Evolutionary conservation across 352 stramenopile genomes (phyloP).

Genomic region (Pythium aquatile): DNA sequence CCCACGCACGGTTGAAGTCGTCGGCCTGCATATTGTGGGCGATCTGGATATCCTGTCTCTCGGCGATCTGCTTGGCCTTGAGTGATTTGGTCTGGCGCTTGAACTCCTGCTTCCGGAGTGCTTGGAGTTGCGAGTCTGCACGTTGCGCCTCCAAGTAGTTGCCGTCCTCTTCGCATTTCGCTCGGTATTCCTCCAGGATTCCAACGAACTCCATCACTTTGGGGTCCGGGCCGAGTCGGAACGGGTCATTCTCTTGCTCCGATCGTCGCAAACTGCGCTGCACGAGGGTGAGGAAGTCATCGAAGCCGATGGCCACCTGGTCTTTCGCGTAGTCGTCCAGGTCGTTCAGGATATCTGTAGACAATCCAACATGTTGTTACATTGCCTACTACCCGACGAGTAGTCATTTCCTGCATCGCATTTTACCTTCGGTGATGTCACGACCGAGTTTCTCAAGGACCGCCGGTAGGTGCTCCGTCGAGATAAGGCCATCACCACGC

Average conservation of each 20-base stretch:
- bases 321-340: slow-evolving; percentile 59
- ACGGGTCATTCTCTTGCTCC: slow-evolving; percentile 44
- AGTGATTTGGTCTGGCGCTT: slow-evolving; percentile 91
- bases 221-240: slow-evolving; percentile 71
- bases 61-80: slow-evolving; percentile 86
- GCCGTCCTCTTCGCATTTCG: slow-evolving; percentile 93
- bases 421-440: slow-evolving; percentile 63
- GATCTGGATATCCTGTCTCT: slow-evolving; percentile 94
- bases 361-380: neutral
- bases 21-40: slow-evolving; percentile 95
- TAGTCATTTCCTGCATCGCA: neutral
- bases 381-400: neutral
- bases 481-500: slow-evolving; percentile 50
- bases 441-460: slow-evolving; percentile 76
- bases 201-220: slow-evolving; percentile 94
- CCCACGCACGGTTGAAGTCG: slow-evolving; percentile 93
- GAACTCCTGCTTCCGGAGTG: slow-evolving; percentile 90
- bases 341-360: slow-evolving; percentile 63
- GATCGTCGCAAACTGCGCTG: slow-evolving; percentile 41
- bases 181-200: slow-evolving; percentile 92
- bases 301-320: slow-evolving; percentile 53
- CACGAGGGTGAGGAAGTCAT: slow-evolving; percentile 66
- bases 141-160: slow-evolving; percentile 93
- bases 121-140: slow-evolving; percentile 85
- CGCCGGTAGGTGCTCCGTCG: slow-evolving; percentile 62